Evolutionary conservation across 116 monocot genomes (phyloP).

Genomic region (Cymodocea nodosa): DNA sequence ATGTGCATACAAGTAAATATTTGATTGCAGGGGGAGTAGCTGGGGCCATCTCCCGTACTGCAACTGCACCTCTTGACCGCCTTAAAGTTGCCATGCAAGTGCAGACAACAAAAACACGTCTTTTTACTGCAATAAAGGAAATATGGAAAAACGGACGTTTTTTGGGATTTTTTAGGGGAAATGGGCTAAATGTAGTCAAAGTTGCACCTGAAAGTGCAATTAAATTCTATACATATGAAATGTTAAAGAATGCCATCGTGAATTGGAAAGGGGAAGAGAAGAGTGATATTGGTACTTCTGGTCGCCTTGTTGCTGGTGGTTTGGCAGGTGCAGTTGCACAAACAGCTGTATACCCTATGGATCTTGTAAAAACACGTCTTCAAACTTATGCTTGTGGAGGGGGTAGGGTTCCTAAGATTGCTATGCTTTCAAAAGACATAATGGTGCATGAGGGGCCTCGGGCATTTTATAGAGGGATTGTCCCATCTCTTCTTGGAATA

Average conservation of each 20-base stretch:
- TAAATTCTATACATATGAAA: slow-evolving; percentile 56
- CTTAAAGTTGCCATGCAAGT: slow-evolving; percentile 65
- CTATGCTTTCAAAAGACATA: slow-evolving; percentile 35
- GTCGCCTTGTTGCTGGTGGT: slow-evolving; percentile 47
- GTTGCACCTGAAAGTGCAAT: slow-evolving; percentile 67
- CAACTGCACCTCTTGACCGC: slow-evolving; percentile 63
- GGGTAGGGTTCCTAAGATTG: slow-evolving; percentile 30
- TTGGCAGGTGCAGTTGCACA: slow-evolving; percentile 59
- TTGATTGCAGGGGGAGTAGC: slow-evolving; percentile 61
- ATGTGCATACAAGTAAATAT: slow-evolving; percentile 43
- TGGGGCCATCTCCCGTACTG: slow-evolving; percentile 53
- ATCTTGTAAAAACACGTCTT: slow-evolving; percentile 51
- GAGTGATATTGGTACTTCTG: slow-evolving; percentile 48
- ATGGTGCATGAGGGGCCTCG: slow-evolving; percentile 48
- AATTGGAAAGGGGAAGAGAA: slow-evolving; percentile 39
- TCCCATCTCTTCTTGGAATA: slow-evolving; percentile 56
- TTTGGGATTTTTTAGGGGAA: slow-evolving; percentile 45
- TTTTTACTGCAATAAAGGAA: slow-evolving; percentile 31
- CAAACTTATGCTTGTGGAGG: slow-evolving; percentile 37
- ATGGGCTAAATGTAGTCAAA: slow-evolving; percentile 60
- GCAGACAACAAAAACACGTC: slow-evolving; percentile 24
- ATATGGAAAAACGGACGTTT: slow-evolving; percentile 48
- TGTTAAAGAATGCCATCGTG: slow-evolving; percentile 35
- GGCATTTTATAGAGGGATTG: slow-evolving; percentile 50
- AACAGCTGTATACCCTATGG: slow-evolving; percentile 51